phyloP scores from a whole-genome alignment of 108 stramenopile species.

The Nitzschia sp. region DNA sequence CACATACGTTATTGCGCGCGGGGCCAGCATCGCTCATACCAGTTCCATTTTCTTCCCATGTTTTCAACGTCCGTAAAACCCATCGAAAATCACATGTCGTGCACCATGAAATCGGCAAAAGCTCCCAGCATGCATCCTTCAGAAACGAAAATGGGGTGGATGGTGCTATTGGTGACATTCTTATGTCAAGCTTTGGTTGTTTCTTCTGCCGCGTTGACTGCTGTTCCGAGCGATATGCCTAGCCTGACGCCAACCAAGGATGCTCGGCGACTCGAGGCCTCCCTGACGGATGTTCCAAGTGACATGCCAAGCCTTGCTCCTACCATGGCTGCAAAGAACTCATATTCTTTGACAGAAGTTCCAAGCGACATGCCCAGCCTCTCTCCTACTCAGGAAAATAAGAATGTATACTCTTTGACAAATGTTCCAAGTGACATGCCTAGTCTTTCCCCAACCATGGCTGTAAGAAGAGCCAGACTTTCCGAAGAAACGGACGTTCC shows the following conservation, averaged over 20 bases:
- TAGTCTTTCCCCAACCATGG: neutral
- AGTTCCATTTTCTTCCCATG: no score
- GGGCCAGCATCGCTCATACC: no score
- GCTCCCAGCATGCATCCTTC: no score
- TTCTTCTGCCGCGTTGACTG: neutral
- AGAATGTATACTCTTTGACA: neutral
- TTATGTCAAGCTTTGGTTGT: no score
- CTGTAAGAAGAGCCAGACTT: neutral
- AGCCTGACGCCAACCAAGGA: neutral
- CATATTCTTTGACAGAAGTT: neutral
- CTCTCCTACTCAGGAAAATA: neutral
- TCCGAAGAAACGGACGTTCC: neutral
- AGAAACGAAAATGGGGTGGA: no score
- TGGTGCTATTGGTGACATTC: no score
- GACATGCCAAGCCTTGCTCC: neutral
- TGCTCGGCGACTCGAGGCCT: neutral
- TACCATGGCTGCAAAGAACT: neutral
- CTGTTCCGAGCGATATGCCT: neutral
- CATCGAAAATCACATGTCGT: no score
- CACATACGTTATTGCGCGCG: no score
- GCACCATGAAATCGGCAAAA: no score
- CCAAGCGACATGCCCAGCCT: neutral
- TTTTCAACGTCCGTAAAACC: no score
- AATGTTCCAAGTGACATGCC: constrained; percentile 1
- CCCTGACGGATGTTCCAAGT: neutral